Base-by-base conservation (phyloP, 2,329 filamentous ascomycete genomes). In the Colletotrichum eleusines region DNA sequence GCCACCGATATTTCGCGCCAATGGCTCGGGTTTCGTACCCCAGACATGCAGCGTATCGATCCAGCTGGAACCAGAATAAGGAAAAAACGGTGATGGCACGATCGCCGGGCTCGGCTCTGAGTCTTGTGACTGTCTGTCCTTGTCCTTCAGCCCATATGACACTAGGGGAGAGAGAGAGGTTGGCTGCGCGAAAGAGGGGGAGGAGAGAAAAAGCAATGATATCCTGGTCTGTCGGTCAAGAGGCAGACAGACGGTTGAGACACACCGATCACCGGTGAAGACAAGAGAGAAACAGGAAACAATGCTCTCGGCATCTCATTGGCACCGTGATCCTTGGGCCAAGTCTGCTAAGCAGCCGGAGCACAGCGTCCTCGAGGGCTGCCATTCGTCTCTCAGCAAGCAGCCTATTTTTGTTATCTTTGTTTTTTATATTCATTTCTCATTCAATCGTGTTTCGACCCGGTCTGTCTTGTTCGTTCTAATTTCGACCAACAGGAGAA, bases 1-100 rank as follows among this genome's bases (percentile, higher is more conserved):
- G 23, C 18, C 51, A 31, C 18, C 31, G 51, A 26, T 35, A n/a
- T 54, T 16, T 54, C 31, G 18, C 51, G 51, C 51, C 51, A 54
- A 33, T 54, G 18, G 51, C 35, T 35, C 51, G 48, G 48, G 14
- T 51, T 51, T 51, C 14, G 48, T 54, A n/a, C n/a, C 51, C 20
- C 20, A 35, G 51, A 35, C 5, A 54, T 5, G 51, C 20, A 54
- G 31, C 28, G 16, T 31, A 51, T 54, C 31, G 31, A 54, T 54
- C 51, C 51, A 54, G 31, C 28, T 5, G n/a, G 54, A 28, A 58
- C 33, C n/a, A 57, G 16, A 58, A 58, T 28, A 26, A 40, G 54
- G 6, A n/a, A 58, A 58, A 42, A 58, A 35, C 33, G 18, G 35
- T 35, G 8, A 42, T 5, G 26, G 28, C 28, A 23, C 23, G 14